A percentile compares a stretch with the other conserved stretches of the same genome.
Evolutionary conservation across 2,329 filamentous ascomycete genomes (phyloP).

Genomic region (Hymenoscyphus infarciens): DNA sequence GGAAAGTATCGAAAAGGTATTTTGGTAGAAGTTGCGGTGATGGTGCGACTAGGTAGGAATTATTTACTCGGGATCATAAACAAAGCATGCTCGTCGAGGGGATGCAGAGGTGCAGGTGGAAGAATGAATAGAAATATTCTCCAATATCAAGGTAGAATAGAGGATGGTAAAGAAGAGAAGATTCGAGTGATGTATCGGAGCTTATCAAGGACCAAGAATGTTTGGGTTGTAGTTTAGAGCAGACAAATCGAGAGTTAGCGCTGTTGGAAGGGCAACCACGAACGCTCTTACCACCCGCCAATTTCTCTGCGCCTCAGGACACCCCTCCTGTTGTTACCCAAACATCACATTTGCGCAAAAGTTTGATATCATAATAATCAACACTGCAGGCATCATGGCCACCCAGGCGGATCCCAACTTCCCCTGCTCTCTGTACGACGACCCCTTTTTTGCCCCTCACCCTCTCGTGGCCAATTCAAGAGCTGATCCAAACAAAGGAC

Average conservation of each 20-base stretch:
- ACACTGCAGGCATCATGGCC: constrained; percentile 19
- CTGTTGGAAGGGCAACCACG: not conserved
- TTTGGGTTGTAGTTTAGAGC: constrained; percentile 11
- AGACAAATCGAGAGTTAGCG: not conserved
- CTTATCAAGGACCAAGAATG: not conserved
- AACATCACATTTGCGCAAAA: not conserved
- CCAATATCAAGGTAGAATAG: constrained; percentile 14
- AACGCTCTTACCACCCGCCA: not conserved
- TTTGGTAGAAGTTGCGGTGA: constrained; percentile 7
- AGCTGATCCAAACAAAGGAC: constrained; percentile 19
- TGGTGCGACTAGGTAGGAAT: constrained; percentile 20
- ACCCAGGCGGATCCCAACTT: constrained; percentile 45
- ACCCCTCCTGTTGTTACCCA: not conserved
- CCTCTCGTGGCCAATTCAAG: constrained; percentile 12
- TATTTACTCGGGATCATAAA: constrained; percentile 22
- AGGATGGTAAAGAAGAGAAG: constrained; percentile 16
- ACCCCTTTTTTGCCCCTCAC: constrained; percentile 23
- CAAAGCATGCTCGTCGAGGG: constrained; percentile 24
- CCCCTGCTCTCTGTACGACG: constrained; percentile 60
- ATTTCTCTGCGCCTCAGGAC: not conserved
- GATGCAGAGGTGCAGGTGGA: not conserved
- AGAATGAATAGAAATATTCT: constrained; percentile 21
- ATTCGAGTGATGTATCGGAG: not conserved
- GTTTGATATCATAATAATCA: constrained; percentile 8
- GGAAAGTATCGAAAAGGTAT: constrained; percentile 13